Evolutionary conservation across 2,329 filamentous ascomycete genomes (phyloP).

Genomic region (Pseudocercospora eumusae): DNA sequence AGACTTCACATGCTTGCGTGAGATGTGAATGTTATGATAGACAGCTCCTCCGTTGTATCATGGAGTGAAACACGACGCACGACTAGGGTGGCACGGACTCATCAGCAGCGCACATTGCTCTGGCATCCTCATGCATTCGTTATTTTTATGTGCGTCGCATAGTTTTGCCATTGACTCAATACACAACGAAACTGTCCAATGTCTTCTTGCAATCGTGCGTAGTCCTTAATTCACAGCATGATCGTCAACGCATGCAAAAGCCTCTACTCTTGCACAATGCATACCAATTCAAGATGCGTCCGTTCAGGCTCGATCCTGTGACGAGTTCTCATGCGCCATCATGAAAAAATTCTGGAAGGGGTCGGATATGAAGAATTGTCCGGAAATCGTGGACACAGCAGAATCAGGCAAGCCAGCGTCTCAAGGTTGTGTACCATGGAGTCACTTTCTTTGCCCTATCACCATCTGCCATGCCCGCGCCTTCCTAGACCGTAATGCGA

Average conservation of each 20-base stretch:
- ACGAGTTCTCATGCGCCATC: background rate
- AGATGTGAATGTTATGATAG: background rate
- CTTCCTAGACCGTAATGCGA: slow-evolving; percentile 26
- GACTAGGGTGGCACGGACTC: background rate
- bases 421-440: slow-evolving; percentile 28
- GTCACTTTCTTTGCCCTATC: slow-evolving; percentile 11
- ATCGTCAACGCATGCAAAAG: background rate
- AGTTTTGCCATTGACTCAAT: slow-evolving; percentile 1
- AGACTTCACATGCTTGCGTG: background rate
- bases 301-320: background rate
- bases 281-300: background rate
- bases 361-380: background rate
- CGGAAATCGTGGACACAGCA: slow-evolving; percentile 3
- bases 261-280: background rate
- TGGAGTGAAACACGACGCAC: background rate
- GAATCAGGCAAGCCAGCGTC: slow-evolving; percentile 26
- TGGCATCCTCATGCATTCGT: background rate
- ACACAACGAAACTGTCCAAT: slow-evolving; percentile 7
- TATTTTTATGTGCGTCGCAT: background rate
- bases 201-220: slow-evolving; percentile 1
- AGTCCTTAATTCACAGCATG: background rate
- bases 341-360: background rate
- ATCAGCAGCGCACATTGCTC: no score
- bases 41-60: no score
- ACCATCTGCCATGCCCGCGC: slow-evolving; percentile 26